Percentiles rank a stretch among this genome's conserved stretches.
Evolutionary conservation across 805 yeast species (phyloP).

Genomic region (Zygoascus biomembranicola): DNA sequence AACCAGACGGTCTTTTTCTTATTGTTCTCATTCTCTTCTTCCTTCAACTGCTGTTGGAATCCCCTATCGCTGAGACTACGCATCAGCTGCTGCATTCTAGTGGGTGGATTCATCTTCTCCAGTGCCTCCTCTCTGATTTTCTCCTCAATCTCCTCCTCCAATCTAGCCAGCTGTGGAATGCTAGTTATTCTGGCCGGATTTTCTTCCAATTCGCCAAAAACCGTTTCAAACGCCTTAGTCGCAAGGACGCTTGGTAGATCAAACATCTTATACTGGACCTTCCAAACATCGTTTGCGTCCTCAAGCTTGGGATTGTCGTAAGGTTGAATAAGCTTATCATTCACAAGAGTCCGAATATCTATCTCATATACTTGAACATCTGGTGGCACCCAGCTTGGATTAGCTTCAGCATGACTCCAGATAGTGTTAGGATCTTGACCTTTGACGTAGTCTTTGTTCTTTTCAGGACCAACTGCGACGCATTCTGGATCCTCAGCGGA

Average conservation of each 20-base stretch:
- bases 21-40: conserved; percentile 14
- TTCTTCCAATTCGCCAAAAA: background rate
- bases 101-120: conserved; percentile 22
- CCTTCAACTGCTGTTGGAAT: conserved; percentile 14
- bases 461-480: background rate
- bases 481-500: background rate
- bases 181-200: background rate
- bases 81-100: conserved; percentile 20
- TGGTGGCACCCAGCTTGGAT: conserved; percentile 13
- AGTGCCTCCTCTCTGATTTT: conserved; percentile 18
- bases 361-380: conserved; percentile 18
- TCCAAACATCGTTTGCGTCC: conserved; percentile 29
- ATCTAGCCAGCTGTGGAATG: conserved; percentile 18
- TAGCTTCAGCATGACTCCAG: conserved; percentile 7
- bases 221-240: background rate
- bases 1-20: conserved; percentile 14
- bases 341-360: conserved; percentile 13
- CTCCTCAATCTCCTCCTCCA: conserved; percentile 18
- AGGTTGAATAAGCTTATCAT: conserved; percentile 17
- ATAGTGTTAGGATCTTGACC: conserved; percentile 15
- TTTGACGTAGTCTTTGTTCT: background rate
- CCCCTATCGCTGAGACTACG: conserved; percentile 28
- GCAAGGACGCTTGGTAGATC: conserved; percentile 20
- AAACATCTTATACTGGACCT: conserved; percentile 23
- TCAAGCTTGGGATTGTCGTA: conserved; percentile 20